phyloP scores from a whole-genome alignment of 352 stramenopile species.

The Peronospora farinosa region DNA sequence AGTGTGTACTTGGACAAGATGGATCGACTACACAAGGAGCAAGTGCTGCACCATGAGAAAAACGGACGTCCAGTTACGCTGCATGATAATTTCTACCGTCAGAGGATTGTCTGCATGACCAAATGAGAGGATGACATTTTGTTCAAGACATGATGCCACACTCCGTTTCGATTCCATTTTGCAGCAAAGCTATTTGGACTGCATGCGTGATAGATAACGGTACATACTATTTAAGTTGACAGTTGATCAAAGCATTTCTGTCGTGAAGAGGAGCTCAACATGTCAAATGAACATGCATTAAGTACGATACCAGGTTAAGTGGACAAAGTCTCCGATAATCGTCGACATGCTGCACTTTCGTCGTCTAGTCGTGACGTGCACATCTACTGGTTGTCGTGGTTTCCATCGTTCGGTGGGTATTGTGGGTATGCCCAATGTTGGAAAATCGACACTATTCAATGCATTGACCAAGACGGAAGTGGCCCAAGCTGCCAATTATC shows the following conservation, averaged over 20 bases:
- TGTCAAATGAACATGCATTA: not conserved
- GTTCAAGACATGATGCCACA: not conserved
- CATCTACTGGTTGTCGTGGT: slow-evolving; percentile 19
- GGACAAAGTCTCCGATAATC: not conserved
- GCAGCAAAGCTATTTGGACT: not conserved
- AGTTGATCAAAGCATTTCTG: not conserved
- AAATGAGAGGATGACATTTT: slow-evolving; percentile 31
- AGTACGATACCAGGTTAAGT: slow-evolving; percentile 4
- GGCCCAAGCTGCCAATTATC: slow-evolving; percentile 82
- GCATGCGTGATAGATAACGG: not conserved
- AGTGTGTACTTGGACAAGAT: slow-evolving; percentile 67
- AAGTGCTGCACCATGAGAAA: slow-evolving; percentile 28
- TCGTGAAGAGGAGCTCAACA: not conserved
- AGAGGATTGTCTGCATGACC: slow-evolving; percentile 59
- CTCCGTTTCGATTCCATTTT: not conserved
- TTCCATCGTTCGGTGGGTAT: slow-evolving; percentile 85
- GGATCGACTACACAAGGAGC: slow-evolving; percentile 49
- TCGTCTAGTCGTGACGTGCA: slow-evolving; percentile 5
- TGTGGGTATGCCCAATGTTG: slow-evolving; percentile 86
- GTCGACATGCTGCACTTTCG: slow-evolving; percentile 15
- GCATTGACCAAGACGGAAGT: slow-evolving; percentile 81
- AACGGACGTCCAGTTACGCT: slow-evolving; percentile 25
- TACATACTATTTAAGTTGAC: not conserved
- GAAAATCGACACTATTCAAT: slow-evolving; percentile 88
- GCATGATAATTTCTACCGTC: slow-evolving; percentile 76